These are phyloP conservation scores for Lasiosphaeria ovina DNA, from an alignment of 495 filamentous ascomycete genomes.

Conservation along the genomic window DNA sequence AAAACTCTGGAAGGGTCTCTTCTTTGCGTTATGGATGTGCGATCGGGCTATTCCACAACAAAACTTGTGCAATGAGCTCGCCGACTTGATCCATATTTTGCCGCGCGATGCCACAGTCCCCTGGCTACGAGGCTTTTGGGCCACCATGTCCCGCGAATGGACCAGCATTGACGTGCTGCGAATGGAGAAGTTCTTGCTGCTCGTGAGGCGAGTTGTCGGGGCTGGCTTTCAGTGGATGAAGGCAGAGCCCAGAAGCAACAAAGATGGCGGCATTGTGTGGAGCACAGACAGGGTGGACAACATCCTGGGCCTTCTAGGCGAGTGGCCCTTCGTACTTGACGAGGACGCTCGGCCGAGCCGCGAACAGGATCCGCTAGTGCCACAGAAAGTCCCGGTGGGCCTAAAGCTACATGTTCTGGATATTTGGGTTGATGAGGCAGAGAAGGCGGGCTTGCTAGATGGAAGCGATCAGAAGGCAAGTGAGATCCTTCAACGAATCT, in stretches of 20 bases:
- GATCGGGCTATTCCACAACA: slow-evolving; percentile 87
- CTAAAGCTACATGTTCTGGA: slow-evolving; percentile 85
- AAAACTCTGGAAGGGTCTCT: slow-evolving; percentile 96
- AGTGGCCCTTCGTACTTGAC: slow-evolving; percentile 45
- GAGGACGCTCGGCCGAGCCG: slow-evolving; percentile 29
- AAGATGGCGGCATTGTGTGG: slow-evolving; percentile 21
- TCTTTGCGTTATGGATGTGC: slow-evolving; percentile 95
- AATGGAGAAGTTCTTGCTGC: slow-evolving; percentile 88
- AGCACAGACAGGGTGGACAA: slow-evolving; percentile 34
- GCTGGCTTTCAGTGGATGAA: slow-evolving; percentile 61
- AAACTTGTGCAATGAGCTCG: slow-evolving; percentile 73
- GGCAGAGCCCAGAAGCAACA: slow-evolving; percentile 18
- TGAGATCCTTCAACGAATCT: slow-evolving; percentile 37
- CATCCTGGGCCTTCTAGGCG: slow-evolving; percentile 37
- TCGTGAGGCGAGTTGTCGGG: slow-evolving; percentile 74
- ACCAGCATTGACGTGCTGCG: slow-evolving; percentile 76
- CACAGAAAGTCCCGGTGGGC: slow-evolving; percentile 63
- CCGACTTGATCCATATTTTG: slow-evolving; percentile 66
- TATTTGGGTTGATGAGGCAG: slow-evolving; percentile 85
- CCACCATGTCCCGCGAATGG: slow-evolving; percentile 82
- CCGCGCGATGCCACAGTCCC: slow-evolving; percentile 57
- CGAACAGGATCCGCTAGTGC: slow-evolving; percentile 33
- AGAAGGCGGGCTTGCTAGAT: slow-evolving; percentile 60
- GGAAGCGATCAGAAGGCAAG: slow-evolving; percentile 37
- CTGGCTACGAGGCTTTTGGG: slow-evolving; percentile 82